A percentile compares a stretch with the other conserved stretches of the same genome.
These are phyloP conservation scores for Incumbomyces lentus DNA, from an alignment of 2,329 filamentous ascomycete species.

Conservation along the genomic window DNA sequence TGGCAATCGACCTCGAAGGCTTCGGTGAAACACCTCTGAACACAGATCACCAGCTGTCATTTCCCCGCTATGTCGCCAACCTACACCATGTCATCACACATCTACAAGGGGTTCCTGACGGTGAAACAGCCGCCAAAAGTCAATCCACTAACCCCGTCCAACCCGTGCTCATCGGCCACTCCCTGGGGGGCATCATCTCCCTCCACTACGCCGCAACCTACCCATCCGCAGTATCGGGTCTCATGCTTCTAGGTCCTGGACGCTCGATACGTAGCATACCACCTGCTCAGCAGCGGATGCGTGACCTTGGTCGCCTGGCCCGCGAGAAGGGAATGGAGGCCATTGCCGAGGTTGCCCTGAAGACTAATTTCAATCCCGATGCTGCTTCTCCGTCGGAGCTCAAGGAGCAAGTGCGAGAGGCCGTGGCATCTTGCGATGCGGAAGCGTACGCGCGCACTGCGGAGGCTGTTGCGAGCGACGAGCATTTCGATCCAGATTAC, in stretches of 20 bases:
- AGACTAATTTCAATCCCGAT: conserved; percentile 21
- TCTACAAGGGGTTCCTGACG: conserved; percentile 6
- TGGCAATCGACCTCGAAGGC: conserved; percentile 24
- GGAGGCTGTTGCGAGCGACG: conserved; percentile 23
- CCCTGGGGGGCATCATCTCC: conserved; percentile 28
- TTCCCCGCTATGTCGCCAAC: conserved; percentile 23
- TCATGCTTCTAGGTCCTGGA: conserved; percentile 26
- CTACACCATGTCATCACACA: conserved; percentile 21
- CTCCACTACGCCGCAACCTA: conserved; percentile 28
- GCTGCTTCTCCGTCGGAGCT: conserved; percentile 11
- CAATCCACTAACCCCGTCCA: not conserved
- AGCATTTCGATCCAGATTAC: conserved; percentile 27
- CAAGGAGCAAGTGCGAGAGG: conserved; percentile 21
- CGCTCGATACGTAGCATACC: conserved; percentile 25
- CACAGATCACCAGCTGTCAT: conserved; percentile 12
- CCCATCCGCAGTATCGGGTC: conserved; percentile 20
- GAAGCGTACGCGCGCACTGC: conserved; percentile 27
- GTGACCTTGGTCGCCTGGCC: conserved; percentile 21
- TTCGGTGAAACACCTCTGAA: conserved; percentile 21
- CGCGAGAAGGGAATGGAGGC: conserved; percentile 22
- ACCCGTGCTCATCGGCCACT: conserved; percentile 27
- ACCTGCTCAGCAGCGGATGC: conserved; percentile 25
- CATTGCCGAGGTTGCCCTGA: conserved; percentile 22
- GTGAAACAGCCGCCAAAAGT: not conserved
- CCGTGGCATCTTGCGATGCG: conserved; percentile 24